These are phyloP conservation scores for Xylaria hypoxylon DNA, from an alignment of 2,329 filamentous ascomycete genomes.

Conservation along the genomic window DNA sequence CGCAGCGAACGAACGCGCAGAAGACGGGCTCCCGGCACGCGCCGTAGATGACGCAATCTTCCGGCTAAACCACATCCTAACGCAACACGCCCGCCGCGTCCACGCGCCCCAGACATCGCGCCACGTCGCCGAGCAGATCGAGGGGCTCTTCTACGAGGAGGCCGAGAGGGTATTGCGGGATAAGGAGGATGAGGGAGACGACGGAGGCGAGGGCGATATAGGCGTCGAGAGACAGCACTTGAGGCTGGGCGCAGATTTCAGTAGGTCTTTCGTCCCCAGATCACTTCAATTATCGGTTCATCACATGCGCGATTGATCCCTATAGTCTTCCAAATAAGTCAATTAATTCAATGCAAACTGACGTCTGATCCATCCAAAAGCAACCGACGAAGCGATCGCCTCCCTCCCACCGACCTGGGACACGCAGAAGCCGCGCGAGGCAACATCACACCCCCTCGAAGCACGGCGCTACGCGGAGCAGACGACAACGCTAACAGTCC, in stretches of 20 bases:
- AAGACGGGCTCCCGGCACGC: constrained; percentile 57
- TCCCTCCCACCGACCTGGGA: constrained; percentile 62
- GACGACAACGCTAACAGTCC: constrained; percentile 60
- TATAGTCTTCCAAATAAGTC: too few species aligned
- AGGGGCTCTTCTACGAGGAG: constrained; percentile 69
- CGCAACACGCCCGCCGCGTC: constrained; percentile 73
- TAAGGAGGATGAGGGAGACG: constrained; percentile 52
- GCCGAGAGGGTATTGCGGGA: constrained; percentile 52
- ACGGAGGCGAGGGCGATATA: constrained; percentile 49
- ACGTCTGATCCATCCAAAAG: constrained; percentile 45
- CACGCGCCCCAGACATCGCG: constrained; percentile 77
- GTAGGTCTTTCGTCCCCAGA: constrained; percentile 30
- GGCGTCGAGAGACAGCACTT: constrained; percentile 49
- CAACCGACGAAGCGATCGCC: constrained; percentile 57
- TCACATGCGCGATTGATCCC: too few species aligned
- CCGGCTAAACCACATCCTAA: constrained; percentile 70
- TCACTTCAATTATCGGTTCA: too few species aligned
- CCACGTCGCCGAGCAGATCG: constrained; percentile 79
- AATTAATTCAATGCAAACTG: neutral
- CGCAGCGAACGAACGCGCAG: constrained; percentile 58
- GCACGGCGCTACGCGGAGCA: constrained; percentile 64
- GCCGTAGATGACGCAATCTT: constrained; percentile 68
- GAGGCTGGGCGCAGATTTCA: constrained; percentile 44
- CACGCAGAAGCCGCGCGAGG: constrained; percentile 51
- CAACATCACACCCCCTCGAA: constrained; percentile 57